Evolutionary conservation across 305 asterid species (phyloP), one percentile per base, ranked within the genome.

Genomic region (Nicotiana rustica): DNA sequence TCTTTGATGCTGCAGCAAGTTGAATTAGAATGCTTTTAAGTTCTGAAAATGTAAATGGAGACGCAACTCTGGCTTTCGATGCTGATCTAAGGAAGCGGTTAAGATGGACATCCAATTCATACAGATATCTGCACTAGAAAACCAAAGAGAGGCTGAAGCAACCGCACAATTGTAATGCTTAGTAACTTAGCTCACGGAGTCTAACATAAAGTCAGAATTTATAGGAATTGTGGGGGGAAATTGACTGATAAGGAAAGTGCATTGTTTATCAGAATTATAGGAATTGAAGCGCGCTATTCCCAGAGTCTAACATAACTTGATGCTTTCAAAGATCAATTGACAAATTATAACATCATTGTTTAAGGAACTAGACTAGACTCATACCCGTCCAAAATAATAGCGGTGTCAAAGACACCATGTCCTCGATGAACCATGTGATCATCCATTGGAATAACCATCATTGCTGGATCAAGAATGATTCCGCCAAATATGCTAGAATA

Each of bases 371-470:
- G 29, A 55, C 17, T 76, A 31, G 44, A 71, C 67, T 52, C 67
- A 67, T 89, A 95, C 97, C 97, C 98, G 18, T 90, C 87, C 69
- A 92, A 78, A 67, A 95, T 80, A 67, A 90, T 83, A 67, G 97
- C 93, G 0, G 98, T 95, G 90, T 95, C 99, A n/a, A 95, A 95
- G 41, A 95, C 98, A 52, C 97, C 99, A 36, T 95, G 99, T 10
- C 99, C 99, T 41, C 99, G 93, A 88, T 95, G 98, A 84, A 90
- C 97, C 98, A 94, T 93, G 91, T 94, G 99, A 82, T 95, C 99
- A 79, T 95, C 98, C 18, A 94, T 88, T 1, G 97, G 97, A 83
- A 94, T 91, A 65, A 93, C 92, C 99, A 95, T 95, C 97, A 94
- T 88, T 2, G 95, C 93, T 55, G 98, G 97, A 84, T 94, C 97